Percentiles rank a stretch among this genome's conserved stretches.
Conservation (phyloP, 345 rosid genomes). For the Populus alba region DNA sequence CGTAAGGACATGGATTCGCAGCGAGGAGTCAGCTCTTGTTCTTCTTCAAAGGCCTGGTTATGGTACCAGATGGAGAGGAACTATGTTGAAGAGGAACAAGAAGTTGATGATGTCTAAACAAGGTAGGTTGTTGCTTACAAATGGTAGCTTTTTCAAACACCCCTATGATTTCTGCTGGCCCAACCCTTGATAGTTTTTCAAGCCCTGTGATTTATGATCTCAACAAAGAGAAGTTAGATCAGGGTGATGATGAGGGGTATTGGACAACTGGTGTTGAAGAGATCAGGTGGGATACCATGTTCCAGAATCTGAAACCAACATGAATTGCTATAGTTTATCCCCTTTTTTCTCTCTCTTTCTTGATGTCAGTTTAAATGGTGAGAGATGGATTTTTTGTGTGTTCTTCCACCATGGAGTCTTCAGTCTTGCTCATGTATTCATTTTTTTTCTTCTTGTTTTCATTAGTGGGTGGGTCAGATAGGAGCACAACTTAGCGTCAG, state of each 20-base stretch:
- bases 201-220: constrained; percentile 49
- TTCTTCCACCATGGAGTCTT: constrained; percentile 51
- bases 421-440: constrained; percentile 2
- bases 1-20: constrained; percentile 45
- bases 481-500: constrained; percentile 20
- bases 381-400: constrained; percentile 51
- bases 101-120: constrained; percentile 41
- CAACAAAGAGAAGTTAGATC: constrained; percentile 31
- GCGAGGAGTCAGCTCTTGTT: constrained; percentile 51
- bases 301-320: constrained; percentile 86
- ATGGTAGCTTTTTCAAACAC: constrained; percentile 46
- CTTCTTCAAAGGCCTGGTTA: constrained; percentile 44
- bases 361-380: constrained; percentile 37
- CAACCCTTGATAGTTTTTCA: constrained; percentile 37
- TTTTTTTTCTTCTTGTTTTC: not conserved
- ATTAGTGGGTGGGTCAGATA: constrained; percentile 35
- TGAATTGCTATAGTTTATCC: constrained; percentile 25
- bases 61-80: constrained; percentile 50
- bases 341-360: not conserved
- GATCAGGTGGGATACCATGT: constrained; percentile 91
- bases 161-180: constrained; percentile 25
- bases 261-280: constrained; percentile 58
- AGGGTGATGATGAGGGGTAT: constrained; percentile 34
- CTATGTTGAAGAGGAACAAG: constrained; percentile 69
- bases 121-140: constrained; percentile 59